Evolutionary conservation across 2,329 filamentous ascomycete genomes (phyloP).

Genomic region (Penicillium olsonii): DNA sequence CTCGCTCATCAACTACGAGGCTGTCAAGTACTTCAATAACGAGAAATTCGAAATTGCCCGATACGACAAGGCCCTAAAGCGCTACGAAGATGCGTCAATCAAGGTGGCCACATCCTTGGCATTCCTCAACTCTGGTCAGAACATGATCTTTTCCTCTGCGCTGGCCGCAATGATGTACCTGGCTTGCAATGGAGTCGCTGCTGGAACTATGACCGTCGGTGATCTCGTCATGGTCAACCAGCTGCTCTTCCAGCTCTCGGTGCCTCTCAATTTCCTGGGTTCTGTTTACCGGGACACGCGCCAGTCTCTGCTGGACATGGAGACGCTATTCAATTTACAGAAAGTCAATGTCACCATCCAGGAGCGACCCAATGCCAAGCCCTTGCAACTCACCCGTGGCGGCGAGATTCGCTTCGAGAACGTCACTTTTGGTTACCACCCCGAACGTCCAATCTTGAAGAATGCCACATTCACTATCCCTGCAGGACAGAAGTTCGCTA

Average conservation of each 20-base stretch:
- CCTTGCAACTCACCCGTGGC: constrained; percentile 70
- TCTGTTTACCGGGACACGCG: constrained; percentile 94
- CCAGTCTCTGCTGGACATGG: constrained; percentile 96
- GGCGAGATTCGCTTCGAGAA: constrained; percentile 95
- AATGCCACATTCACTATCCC: constrained; percentile 87
- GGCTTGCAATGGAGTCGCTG: constrained; percentile 83
- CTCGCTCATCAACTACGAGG: constrained; percentile 97
- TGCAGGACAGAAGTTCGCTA: constrained; percentile 90
- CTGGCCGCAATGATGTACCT: constrained; percentile 98
- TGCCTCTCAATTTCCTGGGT: constrained; percentile 96
- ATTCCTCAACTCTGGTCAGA: constrained; percentile 91
- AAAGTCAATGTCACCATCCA: constrained; percentile 90
- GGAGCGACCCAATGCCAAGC: constrained; percentile 72
- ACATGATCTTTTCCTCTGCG: constrained; percentile 93
- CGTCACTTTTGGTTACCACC: constrained; percentile 89
- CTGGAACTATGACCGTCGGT: constrained; percentile 80
- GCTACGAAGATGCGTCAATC: constrained; percentile 92
- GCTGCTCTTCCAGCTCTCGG: constrained; percentile 94
- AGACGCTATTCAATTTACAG: constrained; percentile 94
- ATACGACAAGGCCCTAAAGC: constrained; percentile 81
- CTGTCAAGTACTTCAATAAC: constrained; percentile 99
- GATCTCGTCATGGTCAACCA: constrained; percentile 99
- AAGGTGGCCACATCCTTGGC: constrained; percentile 94
- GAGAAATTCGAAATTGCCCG: constrained; percentile 89
- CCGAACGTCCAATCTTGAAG: constrained; percentile 81